Base-by-base conservation (phyloP, 768 basidiomycete species). In the Psilocybe cyanescens region DNA sequence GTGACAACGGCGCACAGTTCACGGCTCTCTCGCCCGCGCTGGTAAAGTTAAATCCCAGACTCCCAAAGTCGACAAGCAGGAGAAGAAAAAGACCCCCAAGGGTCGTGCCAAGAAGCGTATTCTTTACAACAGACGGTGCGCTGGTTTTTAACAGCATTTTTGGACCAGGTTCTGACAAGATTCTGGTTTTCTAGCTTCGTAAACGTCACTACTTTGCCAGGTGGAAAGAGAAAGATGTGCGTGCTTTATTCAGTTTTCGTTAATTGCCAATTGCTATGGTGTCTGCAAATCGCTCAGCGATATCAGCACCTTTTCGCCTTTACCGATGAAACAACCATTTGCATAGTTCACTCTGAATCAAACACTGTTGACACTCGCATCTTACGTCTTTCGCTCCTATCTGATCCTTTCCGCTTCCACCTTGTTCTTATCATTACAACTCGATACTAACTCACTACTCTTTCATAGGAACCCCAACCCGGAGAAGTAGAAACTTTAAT, bases 301-400 rank as follows among this genome's bases (percentile, higher is more conserved):
- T 33, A n/a, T 17, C 17, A n/a, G 55, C 45, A 52, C 49, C 53
- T 41, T 57, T 48, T 29, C 30, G 14, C 51, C 33, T 28, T 46
- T 17, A 52, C 67, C 74, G 87, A 89, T 89, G 89, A 90, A 82
- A 83, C 77, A 66, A 65, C 67, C 70, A 79, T 77, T 80, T 81
- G 90, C 94, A 95, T 95, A 95, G 95, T 96, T 95, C 94, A 96
- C 92, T 88, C 94, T 89, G 94, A 97, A 92, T 76, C 78, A 73
- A 77, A 75, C 71, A 76, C 41, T 95, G 93, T 92, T 88, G 91
- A 95, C 79, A 89, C 77, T 78, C 86, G 67, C 88, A 93, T 92
- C 90, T 86, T 70, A 66, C 76, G 94, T 97, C 95, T 96, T 96
- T 96, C 95, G 94, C 95, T 96, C 94, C 94, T 96, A 96, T 96